Conservation (phyloP, 2,329 filamentous ascomycete genomes). For the Lasiodiplodia sp. region DNA sequence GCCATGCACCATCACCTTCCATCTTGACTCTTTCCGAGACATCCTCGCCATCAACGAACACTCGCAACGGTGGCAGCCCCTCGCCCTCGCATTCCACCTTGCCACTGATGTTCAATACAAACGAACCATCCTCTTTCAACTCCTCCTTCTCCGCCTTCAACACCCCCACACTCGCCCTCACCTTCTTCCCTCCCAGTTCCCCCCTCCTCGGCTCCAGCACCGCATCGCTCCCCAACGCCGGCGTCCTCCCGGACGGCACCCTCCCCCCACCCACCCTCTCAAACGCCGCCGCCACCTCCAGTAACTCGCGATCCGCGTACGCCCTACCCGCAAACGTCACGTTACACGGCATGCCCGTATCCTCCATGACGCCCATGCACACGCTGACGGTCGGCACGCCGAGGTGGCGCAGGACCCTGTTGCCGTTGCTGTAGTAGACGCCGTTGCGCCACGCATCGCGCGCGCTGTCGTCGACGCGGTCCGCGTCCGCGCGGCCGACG, state of each 20-base stretch:
- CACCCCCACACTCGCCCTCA: background rate
- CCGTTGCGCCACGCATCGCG: slow-evolving; percentile 55
- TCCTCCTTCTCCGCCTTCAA: background rate
- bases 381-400: slow-evolving; percentile 60
- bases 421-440: slow-evolving; percentile 59
- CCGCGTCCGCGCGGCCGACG: slow-evolving; percentile 55
- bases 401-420: slow-evolving; percentile 58
- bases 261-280: slow-evolving; percentile 33
- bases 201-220: background rate
- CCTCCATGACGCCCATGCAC: slow-evolving; percentile 56
- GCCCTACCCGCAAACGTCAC: slow-evolving; percentile 58
- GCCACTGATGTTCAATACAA: background rate
- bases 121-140: background rate
- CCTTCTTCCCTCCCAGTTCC: background rate
- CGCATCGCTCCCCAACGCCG: background rate
- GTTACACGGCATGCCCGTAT: slow-evolving; percentile 58
- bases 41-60: background rate
- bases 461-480: slow-evolving; percentile 39
- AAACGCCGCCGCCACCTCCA: slow-evolving; percentile 36
- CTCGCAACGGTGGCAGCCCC: slow-evolving; percentile 33
- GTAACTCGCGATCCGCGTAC: slow-evolving; percentile 50
- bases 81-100: background rate
- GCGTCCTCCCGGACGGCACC: slow-evolving; percentile 31
- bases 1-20: background rate
- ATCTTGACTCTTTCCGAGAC: background rate